Evolutionary conservation across 2,329 filamentous ascomycete genomes (phyloP).

Genomic region (Ophiostoma himal-ulmi): DNA sequence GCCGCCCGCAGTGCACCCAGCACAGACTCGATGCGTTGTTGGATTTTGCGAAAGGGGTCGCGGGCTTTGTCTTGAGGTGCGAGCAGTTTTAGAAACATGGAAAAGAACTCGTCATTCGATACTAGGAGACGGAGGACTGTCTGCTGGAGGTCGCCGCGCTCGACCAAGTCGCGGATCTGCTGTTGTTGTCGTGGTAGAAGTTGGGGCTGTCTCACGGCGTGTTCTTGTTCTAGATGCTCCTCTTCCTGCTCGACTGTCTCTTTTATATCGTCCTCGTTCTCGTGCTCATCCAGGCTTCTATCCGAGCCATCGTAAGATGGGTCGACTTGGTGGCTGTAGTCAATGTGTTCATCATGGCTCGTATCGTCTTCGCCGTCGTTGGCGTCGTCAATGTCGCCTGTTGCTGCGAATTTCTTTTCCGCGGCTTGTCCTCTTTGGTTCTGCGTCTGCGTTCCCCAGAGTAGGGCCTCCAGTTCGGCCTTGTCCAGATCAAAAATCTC

Average conservation of each 20-base stretch:
- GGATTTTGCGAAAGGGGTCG: conserved; percentile 45
- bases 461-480: conserved; percentile 21
- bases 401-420: background rate
- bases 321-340: background rate
- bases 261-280: background rate
- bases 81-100: conserved; percentile 45
- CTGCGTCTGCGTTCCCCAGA: background rate
- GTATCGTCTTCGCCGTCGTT: background rate
- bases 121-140: conserved; percentile 51
- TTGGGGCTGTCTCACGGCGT: background rate
- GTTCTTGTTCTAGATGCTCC: background rate
- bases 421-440: background rate
- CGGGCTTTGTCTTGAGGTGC: conserved; percentile 41
- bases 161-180: conserved; percentile 32
- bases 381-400: background rate
- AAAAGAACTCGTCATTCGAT: conserved; percentile 49
- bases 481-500: conserved; percentile 39
- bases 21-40: conserved; percentile 44
- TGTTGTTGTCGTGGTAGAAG: background rate
- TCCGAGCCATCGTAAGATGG: background rate
- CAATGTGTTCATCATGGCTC: background rate
- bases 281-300: background rate
- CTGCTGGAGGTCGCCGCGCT: conserved; percentile 43
- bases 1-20: conserved; percentile 39
- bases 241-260: background rate